Evolutionary conservation across 139 green algal genomes (phyloP), one percentile per base, ranked within the genome.

Genomic region (Parachlorella kessleri): DNA sequence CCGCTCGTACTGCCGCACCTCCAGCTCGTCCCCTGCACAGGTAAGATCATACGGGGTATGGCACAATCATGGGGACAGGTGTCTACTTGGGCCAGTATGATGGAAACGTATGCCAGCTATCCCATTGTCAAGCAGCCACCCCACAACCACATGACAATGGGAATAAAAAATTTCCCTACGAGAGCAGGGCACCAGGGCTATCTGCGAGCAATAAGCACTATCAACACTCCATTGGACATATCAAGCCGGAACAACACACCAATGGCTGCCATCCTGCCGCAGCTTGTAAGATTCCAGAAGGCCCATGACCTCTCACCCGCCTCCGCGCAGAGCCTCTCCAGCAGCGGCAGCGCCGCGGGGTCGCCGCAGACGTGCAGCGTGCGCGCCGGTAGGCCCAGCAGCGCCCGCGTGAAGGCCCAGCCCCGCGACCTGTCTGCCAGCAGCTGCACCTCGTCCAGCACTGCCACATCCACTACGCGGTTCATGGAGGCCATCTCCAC

Each of bases 321-420:
- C 42, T 80, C 73, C 1, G 66, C 42, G 74, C 85, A 91, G 38
- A 91, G 41, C 9, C 68, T 63, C 32, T 78, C 35, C 63, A 98
- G 82, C 73, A 98, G 80, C 3, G 75, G 76, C 70, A 98, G 83
- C 39, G 84, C 92, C 23, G 84, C 91, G 2, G 87, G 82, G 77
- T 98, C 93, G 3, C 96, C 96, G 72, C 95, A 98, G 54, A 99
- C 79, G 82, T 99, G 96, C 55, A 99, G 78, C 72, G 94, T 88
- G 23, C 84, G 78, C 8, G 94, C 92, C 4, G 90, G 83, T 68
- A 98, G 23, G 0, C 94, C 94, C 73, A 93, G 90, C 76, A 99
- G 77, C 1, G 95, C 94, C 0, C 94, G 84, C 1, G 96, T 98
- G 90, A 93, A 99, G 4, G 91, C 95, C 90, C 92, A 98, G 26